Conservation (phyloP, 23 red algal species). For the Agarophyton chilense region DNA sequence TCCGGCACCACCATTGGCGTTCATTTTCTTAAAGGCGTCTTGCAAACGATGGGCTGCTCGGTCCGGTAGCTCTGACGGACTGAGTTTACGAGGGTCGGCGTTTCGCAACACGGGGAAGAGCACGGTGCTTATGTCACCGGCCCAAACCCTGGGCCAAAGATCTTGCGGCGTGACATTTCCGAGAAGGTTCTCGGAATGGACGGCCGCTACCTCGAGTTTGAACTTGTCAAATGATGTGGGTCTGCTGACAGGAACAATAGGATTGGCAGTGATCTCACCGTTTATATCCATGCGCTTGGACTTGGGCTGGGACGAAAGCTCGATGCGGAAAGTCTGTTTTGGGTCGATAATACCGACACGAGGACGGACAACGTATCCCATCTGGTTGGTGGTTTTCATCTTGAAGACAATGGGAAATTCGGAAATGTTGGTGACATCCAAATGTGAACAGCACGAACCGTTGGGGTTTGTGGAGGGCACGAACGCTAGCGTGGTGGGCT, state of each 20-base stretch:
- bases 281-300: conserved; percentile 23
- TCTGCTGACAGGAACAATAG: conserved; percentile 20
- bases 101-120: conserved; percentile 24
- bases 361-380: conserved; percentile 27
- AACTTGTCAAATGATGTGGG: conserved; percentile 31
- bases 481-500: conserved; percentile 7
- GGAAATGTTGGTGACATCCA: conserved; percentile 23
- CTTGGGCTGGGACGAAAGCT: conserved; percentile 26
- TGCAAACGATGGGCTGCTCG: conserved; percentile 20
- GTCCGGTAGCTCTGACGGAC: conserved; percentile 13
- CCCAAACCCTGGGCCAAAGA: conserved; percentile 24
- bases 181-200: conserved; percentile 12
- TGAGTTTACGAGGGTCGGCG: conserved; percentile 17
- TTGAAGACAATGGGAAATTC: conserved; percentile 15
- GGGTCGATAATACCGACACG: conserved; percentile 15
- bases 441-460: conserved; percentile 29
- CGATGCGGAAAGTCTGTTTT: not conserved
- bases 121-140: conserved; percentile 13
- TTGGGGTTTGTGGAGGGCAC: conserved; percentile 1
- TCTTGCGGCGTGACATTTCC: conserved; percentile 24
- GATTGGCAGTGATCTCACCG: conserved; percentile 16
- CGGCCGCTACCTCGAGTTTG: conserved; percentile 11
- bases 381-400: conserved; percentile 31
- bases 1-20: not conserved
- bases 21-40: not conserved